Evolutionary conservation across 129 eudicot species (phyloP), one percentile per base, ranked within the genome.

Genomic region (Sambucus nigra): DNA sequence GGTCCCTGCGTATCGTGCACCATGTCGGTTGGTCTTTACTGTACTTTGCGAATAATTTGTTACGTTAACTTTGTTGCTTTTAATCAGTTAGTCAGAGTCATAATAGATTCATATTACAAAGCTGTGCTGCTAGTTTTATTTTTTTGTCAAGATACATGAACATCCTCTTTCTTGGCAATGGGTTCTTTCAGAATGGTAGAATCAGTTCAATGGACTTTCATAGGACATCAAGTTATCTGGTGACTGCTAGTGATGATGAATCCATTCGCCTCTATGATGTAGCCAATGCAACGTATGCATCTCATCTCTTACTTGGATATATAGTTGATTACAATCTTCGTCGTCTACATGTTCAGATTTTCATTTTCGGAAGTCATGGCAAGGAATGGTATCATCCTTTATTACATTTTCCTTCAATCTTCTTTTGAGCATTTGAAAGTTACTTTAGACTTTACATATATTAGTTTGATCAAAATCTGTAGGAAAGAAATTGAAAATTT

Each of bases 161-260:
- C 25, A 65, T n/a, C n/a, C n/a, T n/a, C 33, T 61, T 22, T 35
- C 47, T 28, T 53, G 22, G 33, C 20, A 0, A 29, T 51, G 38
- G 24, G 39, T 24, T 49, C 47, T 25, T 63, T 74, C 88, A 92
- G 99, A 92, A 72, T 77, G 94, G 96, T 51, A 79, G 99, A 74
- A 92, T 86, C 38, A 92, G 99, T 40, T 92, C 99, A 57, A 75
- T 92, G 96, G 99, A 92, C 73, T 92, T 92, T 63, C 99, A 92
- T 72, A 86, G 47, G 74, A 72, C 89, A 27, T 86, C 94, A 47
- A 86, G 60, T 75, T 92, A 68, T 62, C 73, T 92, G 73, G 99
- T 92, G 73, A 92, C 99, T 26, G 99, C 99, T 55, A 82, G 99
- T 68, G 95, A 82, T 70, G 96, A 92, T 62, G 99, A 92, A 51